Conservation (phyloP, 2,329 filamentous ascomycete species). For the Pyrenophora tritici-repentis region DNA sequence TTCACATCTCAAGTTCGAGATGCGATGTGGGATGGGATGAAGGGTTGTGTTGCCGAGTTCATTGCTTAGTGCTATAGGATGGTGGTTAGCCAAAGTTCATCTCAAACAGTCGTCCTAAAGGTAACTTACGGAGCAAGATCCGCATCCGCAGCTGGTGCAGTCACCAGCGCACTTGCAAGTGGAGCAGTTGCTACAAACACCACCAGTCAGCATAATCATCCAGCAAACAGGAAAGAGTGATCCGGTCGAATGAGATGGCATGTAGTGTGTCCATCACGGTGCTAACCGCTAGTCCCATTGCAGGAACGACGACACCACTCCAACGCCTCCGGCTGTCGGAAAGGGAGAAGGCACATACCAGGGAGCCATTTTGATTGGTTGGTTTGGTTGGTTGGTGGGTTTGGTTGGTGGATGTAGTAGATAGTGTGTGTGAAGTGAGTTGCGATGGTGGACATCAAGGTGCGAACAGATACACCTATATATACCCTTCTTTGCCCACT, state of each 20-base stretch:
- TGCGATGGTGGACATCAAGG: slow-evolving; percentile 28
- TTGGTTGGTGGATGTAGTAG: slow-evolving; percentile 7
- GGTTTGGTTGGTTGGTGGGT: slow-evolving; percentile 8
- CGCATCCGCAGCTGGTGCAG: slow-evolving; percentile 40
- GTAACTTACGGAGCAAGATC: slow-evolving; percentile 31
- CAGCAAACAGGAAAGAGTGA: too few relatives aligned
- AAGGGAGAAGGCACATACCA: slow-evolving; percentile 23
- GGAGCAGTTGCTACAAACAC: slow-evolving; percentile 25
- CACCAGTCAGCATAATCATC: too few relatives aligned
- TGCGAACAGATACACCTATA: slow-evolving; percentile 14
- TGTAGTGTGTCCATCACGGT: slow-evolving; percentile 25
- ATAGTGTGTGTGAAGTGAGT: slow-evolving; percentile 5
- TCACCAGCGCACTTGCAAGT: slow-evolving; percentile 40
- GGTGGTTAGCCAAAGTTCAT: too few relatives aligned
- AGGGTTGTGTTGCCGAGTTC: too few relatives aligned
- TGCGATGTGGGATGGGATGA: too few relatives aligned
- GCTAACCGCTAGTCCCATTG: slow-evolving; percentile 14
- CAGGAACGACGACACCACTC: not conserved
- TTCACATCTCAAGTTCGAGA: too few relatives aligned
- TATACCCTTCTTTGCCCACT: too few relatives aligned
- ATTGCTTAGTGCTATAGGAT: too few relatives aligned
- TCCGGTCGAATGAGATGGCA: not conserved
- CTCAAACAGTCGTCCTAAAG: too few relatives aligned
- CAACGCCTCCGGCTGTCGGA: not conserved
- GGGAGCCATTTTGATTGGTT: slow-evolving; percentile 31